Base-by-base conservation (phyloP, 2,329 filamentous ascomycete species). In the Venturia pyrina region DNA sequence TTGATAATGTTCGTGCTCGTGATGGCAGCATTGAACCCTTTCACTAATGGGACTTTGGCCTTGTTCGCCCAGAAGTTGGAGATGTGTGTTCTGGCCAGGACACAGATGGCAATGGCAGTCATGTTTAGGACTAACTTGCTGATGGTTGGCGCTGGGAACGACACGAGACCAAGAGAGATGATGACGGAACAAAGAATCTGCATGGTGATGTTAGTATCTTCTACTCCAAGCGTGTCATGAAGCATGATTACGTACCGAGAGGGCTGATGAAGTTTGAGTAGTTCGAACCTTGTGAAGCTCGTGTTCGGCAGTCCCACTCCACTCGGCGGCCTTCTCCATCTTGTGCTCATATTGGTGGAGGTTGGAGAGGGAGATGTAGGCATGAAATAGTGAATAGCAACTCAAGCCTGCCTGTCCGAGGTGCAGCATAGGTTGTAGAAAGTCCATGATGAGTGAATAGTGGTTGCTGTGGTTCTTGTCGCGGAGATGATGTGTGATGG, bases 1-100 rank as follows among this genome's bases (percentile, higher is more conserved):
- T 73, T 71, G 1, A 74, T 70, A n/a, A 66, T 67, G 67, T 73
- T 71, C 15, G 72, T 74, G 0, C 74, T 74, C 7, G 68, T 62
- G 13, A 77, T 70, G 1, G 76, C 75, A 57, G 75, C 72, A 65
- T 78, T 78, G 68, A 74, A 77, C 11, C 72, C 71, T 53, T 73
- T 67, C 1, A 76, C 69, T 61, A 77, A 73, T 19, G 76, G 76
- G 1, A 77, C 68, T 34, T 71, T 71, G 3, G 70, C 70, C 53
- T 67, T 69, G 17, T 71, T 70, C 61, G 73, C 73, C 75, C 75
- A 77, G 66, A 75, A 76, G 0, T 64, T 67, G 3, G 69, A 69
- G 69, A 76, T 74, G 64, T 76, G 73, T 0, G 57, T 62, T 17
- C 71, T 67, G 1, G 74, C 66, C 0, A 68, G 63, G 32, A 72